phyloP scores from a whole-genome alignment of 371 early-diverging fungal species.

The Lichtheimia corymbifera region DNA sequence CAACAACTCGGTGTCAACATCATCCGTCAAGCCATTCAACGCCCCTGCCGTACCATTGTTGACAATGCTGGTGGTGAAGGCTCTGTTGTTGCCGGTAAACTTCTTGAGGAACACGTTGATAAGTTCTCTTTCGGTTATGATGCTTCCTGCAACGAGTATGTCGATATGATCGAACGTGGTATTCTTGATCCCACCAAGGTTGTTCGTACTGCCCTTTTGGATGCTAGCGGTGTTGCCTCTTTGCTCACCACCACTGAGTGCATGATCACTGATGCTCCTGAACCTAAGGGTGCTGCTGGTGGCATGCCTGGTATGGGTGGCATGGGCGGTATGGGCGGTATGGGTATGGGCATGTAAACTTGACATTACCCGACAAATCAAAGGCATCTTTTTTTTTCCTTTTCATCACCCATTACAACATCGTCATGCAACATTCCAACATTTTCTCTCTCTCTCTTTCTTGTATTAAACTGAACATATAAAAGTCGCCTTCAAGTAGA shows the following conservation, averaged over 20 bases:
- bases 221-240: constrained; percentile 95
- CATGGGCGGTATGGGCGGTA: constrained; percentile 53
- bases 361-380: too few species aligned
- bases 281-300: constrained; percentile 62
- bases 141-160: constrained; percentile 89
- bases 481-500: too few species aligned
- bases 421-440: too few species aligned
- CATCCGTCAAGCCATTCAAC: constrained; percentile 89
- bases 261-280: constrained; percentile 95
- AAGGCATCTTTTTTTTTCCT: too few species aligned
- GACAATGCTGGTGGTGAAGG: constrained; percentile 97
- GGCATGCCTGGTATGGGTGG: constrained; percentile 27
- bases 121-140: constrained; percentile 93
- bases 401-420: too few species aligned
- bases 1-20: constrained; percentile 96
- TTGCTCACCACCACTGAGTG: constrained; percentile 95
- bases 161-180: constrained; percentile 94
- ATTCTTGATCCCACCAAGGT: constrained; percentile 98
- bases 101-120: constrained; percentile 73
- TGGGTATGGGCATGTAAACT: constrained; percentile 58
- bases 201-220: constrained; percentile 93
- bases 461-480: too few species aligned
- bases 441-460: too few species aligned
- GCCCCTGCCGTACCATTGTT: constrained; percentile 92
- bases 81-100: constrained; percentile 93